Evolutionary conservation across 2,329 filamentous ascomycete genomes (phyloP), one percentile per base, ranked within the genome.

Genomic region (Cercospora zeae-maydis): DNA sequence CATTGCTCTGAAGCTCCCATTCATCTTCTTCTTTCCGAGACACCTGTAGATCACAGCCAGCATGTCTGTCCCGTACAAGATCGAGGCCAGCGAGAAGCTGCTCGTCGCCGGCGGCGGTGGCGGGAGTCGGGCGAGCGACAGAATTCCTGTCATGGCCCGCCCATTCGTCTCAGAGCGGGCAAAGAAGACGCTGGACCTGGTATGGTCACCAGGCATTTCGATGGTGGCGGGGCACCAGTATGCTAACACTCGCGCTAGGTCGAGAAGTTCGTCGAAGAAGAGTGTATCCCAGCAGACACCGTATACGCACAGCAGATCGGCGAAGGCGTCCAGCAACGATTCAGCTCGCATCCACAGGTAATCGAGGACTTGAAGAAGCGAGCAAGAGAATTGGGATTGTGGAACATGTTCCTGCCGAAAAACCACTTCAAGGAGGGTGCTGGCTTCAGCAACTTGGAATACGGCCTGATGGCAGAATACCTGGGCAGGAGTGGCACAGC

Each of bases 381-480:
- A 77, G 95, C 93, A 49, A 85, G 83, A 74, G 84, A 89, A 70
- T 84, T 96, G 27, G 95, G 93, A 0, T 83, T 99, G 49, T 99
- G 95, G 95, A 99, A 99, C 80, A 90, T 99, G 88, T 99, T 99
- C 83, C 79, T 99, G 70, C 91, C 95, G 67, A 93, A 90, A 81
- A 92, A 88, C 71, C 92, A 97, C 80, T 98, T 96, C 84, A 91
- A 89, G 77, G 91, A 98, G 80, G 95, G 92, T 0, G 92, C 93
- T 21, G 95, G 95, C 34, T 97, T 92, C 81, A 91, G 88, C 64
- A 99, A 98, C 79, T 82, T 98, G 65, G 95, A 99, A 79, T 99
- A 99, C 75, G 95, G 93, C 13, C 81, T 99, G 71, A 98, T 98
- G 93, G 95, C 95, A 24, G 95, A 99, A 81, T 90, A 91, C 80